These are phyloP conservation scores for Jamesozyma spencerorum DNA, from an alignment of 805 yeast species.

Conservation along the genomic window DNA sequence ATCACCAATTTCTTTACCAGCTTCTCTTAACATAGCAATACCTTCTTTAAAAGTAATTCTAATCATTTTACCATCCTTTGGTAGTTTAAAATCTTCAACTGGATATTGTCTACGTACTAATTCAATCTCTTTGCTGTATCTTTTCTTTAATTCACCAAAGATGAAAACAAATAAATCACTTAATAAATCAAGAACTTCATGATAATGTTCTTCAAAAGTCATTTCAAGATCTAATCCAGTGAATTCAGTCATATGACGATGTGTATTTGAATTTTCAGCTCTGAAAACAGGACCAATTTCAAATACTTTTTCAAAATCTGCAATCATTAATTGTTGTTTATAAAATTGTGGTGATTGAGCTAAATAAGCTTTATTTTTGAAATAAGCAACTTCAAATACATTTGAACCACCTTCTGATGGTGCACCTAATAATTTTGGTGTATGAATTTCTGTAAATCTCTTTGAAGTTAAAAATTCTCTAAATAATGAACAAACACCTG, in stretches of 20 bases:
- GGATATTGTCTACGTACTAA: conserved; percentile 91
- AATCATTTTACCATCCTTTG: conserved; percentile 90
- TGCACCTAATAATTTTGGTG: conserved; percentile 91
- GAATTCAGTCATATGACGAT: conserved; percentile 98
- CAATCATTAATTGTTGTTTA: conserved; percentile 96
- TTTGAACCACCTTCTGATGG: conserved; percentile 98
- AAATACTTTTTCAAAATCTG: conserved; percentile 92
- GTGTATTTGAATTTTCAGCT: conserved; percentile 98
- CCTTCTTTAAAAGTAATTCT: conserved; percentile 86
- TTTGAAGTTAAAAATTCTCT: conserved; percentile 68
- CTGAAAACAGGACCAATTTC: conserved; percentile 98
- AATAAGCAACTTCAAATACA: conserved; percentile 88
- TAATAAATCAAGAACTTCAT: conserved; percentile 64
- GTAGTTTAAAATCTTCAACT: conserved; percentile 93
- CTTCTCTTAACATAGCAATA: conserved; percentile 72
- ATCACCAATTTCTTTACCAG: conserved; percentile 63
- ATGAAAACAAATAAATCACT: conserved; percentile 78
- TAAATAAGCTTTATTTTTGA: conserved; percentile 76
- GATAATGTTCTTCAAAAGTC: conserved; percentile 97
- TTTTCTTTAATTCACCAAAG: conserved; percentile 69
- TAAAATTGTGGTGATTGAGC: conserved; percentile 98
- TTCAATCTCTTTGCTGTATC: conserved; percentile 79
- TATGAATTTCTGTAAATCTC: conserved; percentile 84
- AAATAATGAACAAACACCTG: conserved; percentile 81
- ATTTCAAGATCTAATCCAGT: conserved; percentile 95